These are phyloP conservation scores for Erysimum cheiranthoides DNA, from an alignment of 345 rosid genomes.

Conservation along the genomic window DNA sequence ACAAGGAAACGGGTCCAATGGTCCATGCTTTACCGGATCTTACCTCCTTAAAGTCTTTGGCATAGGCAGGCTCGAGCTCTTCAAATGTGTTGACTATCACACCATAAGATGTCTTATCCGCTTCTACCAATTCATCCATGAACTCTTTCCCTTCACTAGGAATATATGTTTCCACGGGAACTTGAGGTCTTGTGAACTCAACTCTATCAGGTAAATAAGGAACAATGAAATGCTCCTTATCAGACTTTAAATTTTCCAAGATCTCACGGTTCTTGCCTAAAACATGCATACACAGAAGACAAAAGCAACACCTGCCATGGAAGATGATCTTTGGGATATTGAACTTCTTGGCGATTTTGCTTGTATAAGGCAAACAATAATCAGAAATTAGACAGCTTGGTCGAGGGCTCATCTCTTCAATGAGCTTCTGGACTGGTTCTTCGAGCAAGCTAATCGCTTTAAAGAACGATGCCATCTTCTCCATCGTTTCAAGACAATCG, in stretches of 20 bases:
- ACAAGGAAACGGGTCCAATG: constrained; percentile 55
- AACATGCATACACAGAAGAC: constrained; percentile 39
- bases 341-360: constrained; percentile 45
- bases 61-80: constrained; percentile 49
- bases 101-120: constrained; percentile 47
- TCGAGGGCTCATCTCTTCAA: constrained; percentile 46
- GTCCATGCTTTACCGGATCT: constrained; percentile 50
- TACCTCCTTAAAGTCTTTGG: constrained; percentile 34
- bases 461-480: constrained; percentile 27
- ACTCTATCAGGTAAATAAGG: constrained; percentile 54
- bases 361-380: constrained; percentile 39
- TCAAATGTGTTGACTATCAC: constrained; percentile 50
- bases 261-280: constrained; percentile 24
- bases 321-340: constrained; percentile 56
- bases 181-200: constrained; percentile 46
- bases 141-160: background rate
- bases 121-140: constrained; percentile 3
- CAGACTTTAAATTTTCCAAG: constrained; percentile 21
- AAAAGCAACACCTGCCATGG: constrained; percentile 48
- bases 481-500: constrained; percentile 34
- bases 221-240: constrained; percentile 41
- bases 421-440: constrained; percentile 39
- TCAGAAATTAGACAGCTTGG: constrained; percentile 61
- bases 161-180: constrained; percentile 1
- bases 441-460: constrained; percentile 38